These are phyloP conservation scores for Apiospora rasikravindrae DNA, from an alignment of 2,329 filamentous ascomycete genomes.

Conservation along the genomic window DNA sequence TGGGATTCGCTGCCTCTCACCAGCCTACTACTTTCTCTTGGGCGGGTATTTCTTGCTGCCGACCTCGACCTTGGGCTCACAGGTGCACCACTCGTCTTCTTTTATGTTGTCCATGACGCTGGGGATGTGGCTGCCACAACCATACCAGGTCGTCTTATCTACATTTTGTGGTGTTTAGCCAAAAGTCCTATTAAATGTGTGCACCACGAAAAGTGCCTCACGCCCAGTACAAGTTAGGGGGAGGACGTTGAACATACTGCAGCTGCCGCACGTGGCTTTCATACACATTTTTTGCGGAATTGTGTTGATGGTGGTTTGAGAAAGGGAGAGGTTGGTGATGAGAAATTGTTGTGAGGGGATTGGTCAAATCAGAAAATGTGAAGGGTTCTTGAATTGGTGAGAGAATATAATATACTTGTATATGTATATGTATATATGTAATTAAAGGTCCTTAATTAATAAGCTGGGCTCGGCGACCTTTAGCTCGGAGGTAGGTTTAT, in stretches of 20 bases:
- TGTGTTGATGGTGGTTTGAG: not conserved
- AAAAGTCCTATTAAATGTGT: not conserved
- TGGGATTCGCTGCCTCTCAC: not conserved
- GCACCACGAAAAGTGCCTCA: not conserved
- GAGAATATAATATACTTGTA: not conserved
- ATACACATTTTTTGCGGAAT: slow-evolving; percentile 61
- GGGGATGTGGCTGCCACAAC: slow-evolving; percentile 59
- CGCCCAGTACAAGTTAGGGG: too few species aligned
- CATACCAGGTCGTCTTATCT: slow-evolving; percentile 69
- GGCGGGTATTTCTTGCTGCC: slow-evolving; percentile 69
- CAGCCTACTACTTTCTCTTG: slow-evolving; percentile 50
- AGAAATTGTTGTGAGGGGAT: not conserved
- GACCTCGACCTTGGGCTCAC: slow-evolving; percentile 65
- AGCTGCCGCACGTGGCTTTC: slow-evolving; percentile 65
- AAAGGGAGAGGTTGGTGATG: not conserved
- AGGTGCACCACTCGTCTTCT: slow-evolving; percentile 62
- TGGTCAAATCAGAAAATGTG: not conserved
- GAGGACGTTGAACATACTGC: slow-evolving; percentile 58
- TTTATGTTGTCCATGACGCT: slow-evolving; percentile 18
- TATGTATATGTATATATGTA: too few species aligned
- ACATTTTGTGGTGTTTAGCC: not conserved
- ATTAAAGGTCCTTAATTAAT: too few species aligned
- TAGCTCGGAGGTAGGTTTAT: too few species aligned
- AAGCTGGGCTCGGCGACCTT: too few species aligned
- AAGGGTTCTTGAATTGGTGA: not conserved